phyloP scores from a whole-genome alignment of 306 rosid species.

The Prunus dulcis region DNA sequence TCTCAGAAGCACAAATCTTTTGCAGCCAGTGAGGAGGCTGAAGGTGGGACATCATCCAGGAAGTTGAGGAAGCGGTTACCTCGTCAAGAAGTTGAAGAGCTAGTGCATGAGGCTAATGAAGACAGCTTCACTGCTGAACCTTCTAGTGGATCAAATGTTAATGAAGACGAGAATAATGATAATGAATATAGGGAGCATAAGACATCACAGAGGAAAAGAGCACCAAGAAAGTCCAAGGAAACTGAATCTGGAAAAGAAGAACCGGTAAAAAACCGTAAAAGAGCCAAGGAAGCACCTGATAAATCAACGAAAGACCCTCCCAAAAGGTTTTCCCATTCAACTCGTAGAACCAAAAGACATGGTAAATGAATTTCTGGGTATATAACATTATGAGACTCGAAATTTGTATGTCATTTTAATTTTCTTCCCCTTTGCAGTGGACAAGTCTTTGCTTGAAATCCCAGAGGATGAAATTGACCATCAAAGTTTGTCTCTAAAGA shows the following conservation, averaged over 20 bases:
- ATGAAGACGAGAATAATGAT: constrained; percentile 39
- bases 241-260: constrained; percentile 53
- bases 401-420: constrained; percentile 22
- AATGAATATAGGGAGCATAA: constrained; percentile 35
- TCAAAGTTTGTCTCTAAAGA: constrained; percentile 47
- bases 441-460: constrained; percentile 69
- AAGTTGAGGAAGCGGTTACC: constrained; percentile 39
- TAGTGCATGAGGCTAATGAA: constrained; percentile 28
- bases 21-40: constrained; percentile 26
- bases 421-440: constrained; percentile 42
- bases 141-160: constrained; percentile 28
- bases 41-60: constrained; percentile 43
- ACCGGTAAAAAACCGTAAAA: constrained; percentile 43
- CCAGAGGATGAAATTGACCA: constrained; percentile 76
- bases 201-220: constrained; percentile 40
- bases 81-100: constrained; percentile 36
- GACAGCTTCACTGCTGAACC: constrained; percentile 38
- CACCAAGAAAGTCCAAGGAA: constrained; percentile 43
- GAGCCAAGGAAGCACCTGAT: constrained; percentile 38
- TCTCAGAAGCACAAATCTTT: constrained; percentile 32
- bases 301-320: constrained; percentile 34
- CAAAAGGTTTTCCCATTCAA: constrained; percentile 72
- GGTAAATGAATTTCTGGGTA: constrained; percentile 38
- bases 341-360: constrained; percentile 62
- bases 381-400: not conserved